These are phyloP conservation scores for Schoenoplectus triqueter DNA, from an alignment of 202 grass and related monocot genomes.

Conservation along the genomic window DNA sequence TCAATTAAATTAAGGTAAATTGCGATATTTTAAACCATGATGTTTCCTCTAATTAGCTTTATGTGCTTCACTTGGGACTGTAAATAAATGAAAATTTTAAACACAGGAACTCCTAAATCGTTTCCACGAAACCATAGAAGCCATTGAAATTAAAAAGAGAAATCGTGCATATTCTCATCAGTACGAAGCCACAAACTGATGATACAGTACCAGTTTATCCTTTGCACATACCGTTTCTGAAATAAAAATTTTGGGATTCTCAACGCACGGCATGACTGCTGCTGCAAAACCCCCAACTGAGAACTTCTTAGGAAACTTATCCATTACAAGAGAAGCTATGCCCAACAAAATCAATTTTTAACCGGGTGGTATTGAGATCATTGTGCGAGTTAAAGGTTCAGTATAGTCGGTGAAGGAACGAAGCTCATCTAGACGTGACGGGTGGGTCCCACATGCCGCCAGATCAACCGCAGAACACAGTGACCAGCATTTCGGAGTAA, in stretches of 20 bases:
- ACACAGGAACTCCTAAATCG: not conserved
- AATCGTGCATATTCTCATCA: not conserved
- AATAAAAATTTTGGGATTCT: slow-evolving; percentile 7
- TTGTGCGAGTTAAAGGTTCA: slow-evolving; percentile 48
- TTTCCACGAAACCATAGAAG: not conserved
- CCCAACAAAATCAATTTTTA: slow-evolving; percentile 63
- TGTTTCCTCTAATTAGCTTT: not conserved
- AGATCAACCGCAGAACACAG: slow-evolving; percentile 55
- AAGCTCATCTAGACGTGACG: slow-evolving; percentile 45
- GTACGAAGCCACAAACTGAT: not conserved
- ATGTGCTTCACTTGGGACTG: not conserved
- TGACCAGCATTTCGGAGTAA: slow-evolving; percentile 50
- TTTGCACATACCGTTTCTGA: not conserved
- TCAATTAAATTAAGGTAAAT: not conserved
- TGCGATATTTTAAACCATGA: not conserved
- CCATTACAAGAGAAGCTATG: slow-evolving; percentile 67
- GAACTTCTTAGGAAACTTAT: slow-evolving; percentile 64
- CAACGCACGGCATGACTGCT: slow-evolving; percentile 55
- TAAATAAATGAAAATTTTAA: not conserved
- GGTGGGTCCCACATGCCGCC: slow-evolving; percentile 55
- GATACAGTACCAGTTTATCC: not conserved
- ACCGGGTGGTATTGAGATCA: slow-evolving; percentile 43
- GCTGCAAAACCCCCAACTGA: slow-evolving; percentile 60
- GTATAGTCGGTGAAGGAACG: slow-evolving; percentile 64
- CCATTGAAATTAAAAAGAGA: too few species aligned